Base-by-base conservation (phyloP, 208 protist species). In the Blastocrithidia nonstop region DNA sequence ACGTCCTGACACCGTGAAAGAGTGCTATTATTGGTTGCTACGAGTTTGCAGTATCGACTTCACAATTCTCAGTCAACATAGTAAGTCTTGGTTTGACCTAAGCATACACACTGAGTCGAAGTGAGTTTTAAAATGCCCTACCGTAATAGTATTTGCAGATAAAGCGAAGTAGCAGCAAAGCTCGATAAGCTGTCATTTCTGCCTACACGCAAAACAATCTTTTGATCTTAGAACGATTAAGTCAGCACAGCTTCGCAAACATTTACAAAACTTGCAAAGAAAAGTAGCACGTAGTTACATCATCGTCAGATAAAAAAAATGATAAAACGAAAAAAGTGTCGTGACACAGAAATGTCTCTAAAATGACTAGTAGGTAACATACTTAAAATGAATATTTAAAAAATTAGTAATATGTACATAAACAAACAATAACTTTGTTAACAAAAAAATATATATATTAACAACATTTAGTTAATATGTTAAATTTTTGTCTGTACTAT, bases 81-180 rank as follows among this genome's bases (percentile, higher is more conserved):
- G 80, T 66, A 17, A 88, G 82, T 37, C 77, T 80, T 37, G 77
- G 78, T 0, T 40, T 87, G 4, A 77, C 75, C 4, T 74, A 92
- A 45, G 82, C 75, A 17, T 75, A 74, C 41, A 57, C 82, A 2
- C 58, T 92, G 17, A 63, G 84, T 11, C 44, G 46, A 25, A 29
- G 61, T 6, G 59, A 64, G 33, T 48, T 88, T 19, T 67, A 86
- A 36, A 32, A 50, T 3, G 25, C 69, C 6, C 39, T 92, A 25
- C 62, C 82, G 4, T 13, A 48, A 7, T 65, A 74, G 35, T 57
- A 85, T 11, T 62, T 60, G 1, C 27, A 2, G 1, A 56, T 87
- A 28, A 65, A 88, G 29, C 46, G 53, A 15, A 53, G 59, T 8
- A 62, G 66, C 26, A 52, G 47, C 15, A 55, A 63, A 8, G 70